phyloP scores from a whole-genome alignment of 73 alveolate genomes.

The Stentor coeruleus region DNA sequence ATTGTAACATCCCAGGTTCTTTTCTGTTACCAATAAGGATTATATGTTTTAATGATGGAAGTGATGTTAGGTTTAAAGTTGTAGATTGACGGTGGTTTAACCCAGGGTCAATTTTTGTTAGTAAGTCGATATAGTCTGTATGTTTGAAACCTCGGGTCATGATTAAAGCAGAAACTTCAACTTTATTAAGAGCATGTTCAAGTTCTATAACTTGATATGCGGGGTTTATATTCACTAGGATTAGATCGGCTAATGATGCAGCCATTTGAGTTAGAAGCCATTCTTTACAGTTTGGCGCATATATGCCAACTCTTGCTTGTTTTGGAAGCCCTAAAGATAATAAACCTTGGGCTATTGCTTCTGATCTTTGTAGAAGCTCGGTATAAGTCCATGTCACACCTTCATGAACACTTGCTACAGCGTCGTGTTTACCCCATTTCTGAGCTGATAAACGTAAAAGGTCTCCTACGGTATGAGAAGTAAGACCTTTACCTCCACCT shows the following conservation, averaged over 20 bases:
- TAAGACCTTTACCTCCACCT: not conserved
- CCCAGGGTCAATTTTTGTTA: conserved; percentile 56
- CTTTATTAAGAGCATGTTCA: conserved; percentile 47
- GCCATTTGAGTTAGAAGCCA: conserved; percentile 69
- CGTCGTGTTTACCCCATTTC: no score
- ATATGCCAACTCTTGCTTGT: conserved; percentile 76
- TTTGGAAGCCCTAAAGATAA: conserved; percentile 67
- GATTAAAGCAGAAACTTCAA: conserved; percentile 35
- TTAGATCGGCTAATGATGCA: conserved; percentile 68
- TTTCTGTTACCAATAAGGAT: conserved; percentile 43
- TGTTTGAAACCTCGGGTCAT: conserved; percentile 58
- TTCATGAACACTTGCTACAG: conserved; percentile 13
- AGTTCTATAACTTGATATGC: conserved; percentile 66
- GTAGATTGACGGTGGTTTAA: conserved; percentile 35
- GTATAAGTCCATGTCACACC: conserved; percentile 37
- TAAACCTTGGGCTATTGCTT: conserved; percentile 68
- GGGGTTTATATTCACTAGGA: conserved; percentile 83
- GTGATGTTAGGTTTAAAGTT: conserved; percentile 20
- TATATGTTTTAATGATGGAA: conserved; percentile 41
- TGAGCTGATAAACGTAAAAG: no score
- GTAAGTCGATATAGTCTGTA: conserved; percentile 52
- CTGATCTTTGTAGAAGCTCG: conserved; percentile 52
- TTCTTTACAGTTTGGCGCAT: conserved; percentile 67
- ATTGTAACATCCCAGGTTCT: conserved; percentile 53
- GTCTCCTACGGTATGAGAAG: not conserved